Evolutionary conservation across 805 yeast species (phyloP), one percentile per base, ranked within the genome.

Genomic region (Candida loeiensis): DNA sequence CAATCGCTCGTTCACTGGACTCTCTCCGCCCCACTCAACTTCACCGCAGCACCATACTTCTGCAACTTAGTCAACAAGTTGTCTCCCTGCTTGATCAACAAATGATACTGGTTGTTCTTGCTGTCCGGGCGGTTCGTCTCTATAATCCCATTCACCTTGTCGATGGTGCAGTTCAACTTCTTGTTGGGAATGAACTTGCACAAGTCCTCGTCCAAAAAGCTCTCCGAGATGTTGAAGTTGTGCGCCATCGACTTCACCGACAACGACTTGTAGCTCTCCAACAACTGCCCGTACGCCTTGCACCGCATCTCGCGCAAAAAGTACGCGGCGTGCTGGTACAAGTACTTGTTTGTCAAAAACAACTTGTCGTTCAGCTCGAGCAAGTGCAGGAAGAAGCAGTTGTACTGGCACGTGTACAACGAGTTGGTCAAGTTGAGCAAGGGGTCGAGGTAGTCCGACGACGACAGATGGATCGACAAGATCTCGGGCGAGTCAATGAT

Each of bases 111-210:
- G 41, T 87, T 85, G 59, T 93, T 91, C 66, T 93, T 93, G 67
- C 85, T 89, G 61, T 93, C 99, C 2, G 97, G 96, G 51, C 98
- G 77, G 64, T 89, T 93, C 13, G 99, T 93, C 61, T 87, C 95
- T 48, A 93, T 86, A 45, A 93, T 87, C 11, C 95, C 98, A 61
- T 89, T 87, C 37, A 93, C 98, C 57, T 87, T 79, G 61, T 93
- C 99, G 56, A 93, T 88, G 37, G 93, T 90, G 67, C 99, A 93
- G 66, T 90, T 91, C 59, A 93, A 75, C 64, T 88, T 88, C 59
- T 90, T 89, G 63, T 82, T 90, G 27, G 97, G 96, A 53, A 93
- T 88, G 59, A 91, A 88, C 58, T 82, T 85, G 54, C 95, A 79
- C 51, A 93, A 71, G 61, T 93, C 99, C 39, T 67, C 69, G 62